Conservation (phyloP, 371 early-diverging fungal species). For the Mucor sp. region DNA sequence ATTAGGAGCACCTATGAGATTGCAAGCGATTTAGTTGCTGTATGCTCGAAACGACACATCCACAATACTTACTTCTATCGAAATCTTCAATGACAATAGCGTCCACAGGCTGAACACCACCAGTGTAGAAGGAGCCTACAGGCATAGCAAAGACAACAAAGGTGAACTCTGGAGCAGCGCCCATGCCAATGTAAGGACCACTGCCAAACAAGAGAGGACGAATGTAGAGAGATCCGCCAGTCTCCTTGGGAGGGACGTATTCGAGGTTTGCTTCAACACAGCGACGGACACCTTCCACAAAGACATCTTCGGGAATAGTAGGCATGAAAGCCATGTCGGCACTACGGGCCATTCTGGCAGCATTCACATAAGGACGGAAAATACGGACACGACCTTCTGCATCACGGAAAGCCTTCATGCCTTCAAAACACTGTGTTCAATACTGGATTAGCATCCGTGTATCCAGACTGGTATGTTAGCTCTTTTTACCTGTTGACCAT, state of each 20-base stretch:
- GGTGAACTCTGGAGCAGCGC: slow-evolving; percentile 68
- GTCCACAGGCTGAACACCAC: slow-evolving; percentile 73
- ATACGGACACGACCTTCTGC: slow-evolving; percentile 72
- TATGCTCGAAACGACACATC: no score
- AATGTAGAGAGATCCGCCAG: slow-evolving; percentile 67
- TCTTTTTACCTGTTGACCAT: slow-evolving; percentile 67
- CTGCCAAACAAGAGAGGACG: slow-evolving; percentile 76
- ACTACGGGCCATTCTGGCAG: slow-evolving; percentile 64
- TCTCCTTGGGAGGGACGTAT: slow-evolving; percentile 72
- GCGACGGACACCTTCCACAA: slow-evolving; percentile 64
- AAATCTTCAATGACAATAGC: slow-evolving; percentile 69
- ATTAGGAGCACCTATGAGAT: slow-evolving; percentile 51
- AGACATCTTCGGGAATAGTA: slow-evolving; percentile 63
- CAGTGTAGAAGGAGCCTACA: slow-evolving; percentile 70
- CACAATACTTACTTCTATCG: slow-evolving; percentile 63
- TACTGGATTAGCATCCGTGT: not conserved
- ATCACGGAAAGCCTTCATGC: slow-evolving; percentile 81
- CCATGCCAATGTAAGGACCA: slow-evolving; percentile 71
- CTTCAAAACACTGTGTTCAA: slow-evolving; percentile 70
- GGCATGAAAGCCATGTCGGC: slow-evolving; percentile 67
- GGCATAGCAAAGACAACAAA: slow-evolving; percentile 76
- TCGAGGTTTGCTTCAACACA: slow-evolving; percentile 69
- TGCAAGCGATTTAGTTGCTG: no score
- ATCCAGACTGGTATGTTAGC: not conserved
- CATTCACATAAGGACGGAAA: slow-evolving; percentile 78